These are phyloP conservation scores for Lipomyces japonicus DNA, from an alignment of 805 yeast genomes.

Conservation along the genomic window DNA sequence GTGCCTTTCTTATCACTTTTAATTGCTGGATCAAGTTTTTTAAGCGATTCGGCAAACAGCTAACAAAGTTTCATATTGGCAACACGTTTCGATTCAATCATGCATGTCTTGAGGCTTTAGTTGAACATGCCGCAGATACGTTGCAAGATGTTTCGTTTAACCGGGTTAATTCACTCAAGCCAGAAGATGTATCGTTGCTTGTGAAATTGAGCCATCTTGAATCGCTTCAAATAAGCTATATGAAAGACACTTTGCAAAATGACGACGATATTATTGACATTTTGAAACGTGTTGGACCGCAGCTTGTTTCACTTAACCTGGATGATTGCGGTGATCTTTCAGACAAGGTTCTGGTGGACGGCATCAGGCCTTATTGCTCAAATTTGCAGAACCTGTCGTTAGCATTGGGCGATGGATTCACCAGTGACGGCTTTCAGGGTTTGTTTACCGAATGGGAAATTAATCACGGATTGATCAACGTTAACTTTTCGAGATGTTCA, in stretches of 20 bases:
- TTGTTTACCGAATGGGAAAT: conserved; percentile 55
- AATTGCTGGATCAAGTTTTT: conserved; percentile 75
- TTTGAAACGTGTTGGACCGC: conserved; percentile 50
- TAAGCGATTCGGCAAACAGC: conserved; percentile 49
- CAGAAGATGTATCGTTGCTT: conserved; percentile 59
- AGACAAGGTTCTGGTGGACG: conserved; percentile 52
- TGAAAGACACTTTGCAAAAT: conserved; percentile 42
- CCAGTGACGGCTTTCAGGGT: conserved; percentile 60
- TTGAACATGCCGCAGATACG: conserved; percentile 51
- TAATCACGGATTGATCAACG: conserved; percentile 52
- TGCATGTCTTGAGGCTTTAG: conserved; percentile 57
- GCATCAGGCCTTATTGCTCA: conserved; percentile 56
- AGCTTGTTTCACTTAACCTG: conserved; percentile 54
- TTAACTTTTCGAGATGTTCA: conserved; percentile 63
- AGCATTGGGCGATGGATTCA: conserved; percentile 56
- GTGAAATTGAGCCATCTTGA: conserved; percentile 48
- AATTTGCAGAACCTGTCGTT: conserved; percentile 58
- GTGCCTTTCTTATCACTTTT: conserved; percentile 81
- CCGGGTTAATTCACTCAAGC: conserved; percentile 67
- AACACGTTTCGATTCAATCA: conserved; percentile 82
- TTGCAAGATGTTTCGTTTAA: conserved; percentile 59
- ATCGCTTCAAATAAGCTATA: conserved; percentile 56
- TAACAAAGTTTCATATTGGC: conserved; percentile 58
- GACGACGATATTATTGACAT: conserved; percentile 52
- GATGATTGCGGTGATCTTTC: conserved; percentile 75